A percentile compares a stretch with the other conserved stretches of the same genome.
These are phyloP conservation scores for Cucurbita argyrosperma DNA, from an alignment of 306 rosid genomes.

Conservation along the genomic window DNA sequence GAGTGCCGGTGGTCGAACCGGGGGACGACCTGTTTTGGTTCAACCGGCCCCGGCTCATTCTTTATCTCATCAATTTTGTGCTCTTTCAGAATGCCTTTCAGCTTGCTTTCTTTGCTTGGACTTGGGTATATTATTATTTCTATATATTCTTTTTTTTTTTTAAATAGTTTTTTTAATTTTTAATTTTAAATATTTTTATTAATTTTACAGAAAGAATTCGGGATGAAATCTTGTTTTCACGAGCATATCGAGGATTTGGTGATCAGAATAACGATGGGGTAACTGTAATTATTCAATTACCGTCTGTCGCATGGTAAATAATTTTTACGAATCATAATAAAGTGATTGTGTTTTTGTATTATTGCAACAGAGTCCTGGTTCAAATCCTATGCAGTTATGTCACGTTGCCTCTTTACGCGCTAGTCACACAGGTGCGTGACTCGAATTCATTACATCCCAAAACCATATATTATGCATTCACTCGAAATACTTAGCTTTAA, in stretches of 20 bases:
- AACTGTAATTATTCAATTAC: no score
- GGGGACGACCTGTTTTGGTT: constrained; percentile 87
- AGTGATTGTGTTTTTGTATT: background rate
- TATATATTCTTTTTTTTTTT: background rate
- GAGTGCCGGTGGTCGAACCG: constrained; percentile 61
- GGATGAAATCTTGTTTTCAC: constrained; percentile 10
- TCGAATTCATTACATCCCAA: background rate
- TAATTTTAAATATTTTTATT: no score
- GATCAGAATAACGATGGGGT: constrained; percentile 7
- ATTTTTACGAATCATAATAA: no score
- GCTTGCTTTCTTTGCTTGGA: constrained; percentile 13
- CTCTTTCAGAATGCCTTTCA: constrained; percentile 41
- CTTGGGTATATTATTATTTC: background rate
- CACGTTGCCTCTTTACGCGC: constrained; percentile 6
- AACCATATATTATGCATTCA: background rate
- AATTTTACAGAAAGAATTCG: constrained; percentile 5
- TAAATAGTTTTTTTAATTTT: no score
- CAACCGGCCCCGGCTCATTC: constrained; percentile 51
- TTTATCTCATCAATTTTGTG: constrained; percentile 63
- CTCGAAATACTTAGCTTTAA: background rate
- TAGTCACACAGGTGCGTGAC: background rate
- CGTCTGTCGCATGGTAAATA: no score
- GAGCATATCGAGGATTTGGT: constrained; percentile 4
- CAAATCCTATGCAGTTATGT: constrained; percentile 11
- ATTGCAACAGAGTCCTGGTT: constrained; percentile 3